A percentile compares a stretch with the other conserved stretches of the same genome.
Conservation (phyloP, 2,329 filamentous ascomycete species). For the Myriosclerotinia duriaeana region DNA sequence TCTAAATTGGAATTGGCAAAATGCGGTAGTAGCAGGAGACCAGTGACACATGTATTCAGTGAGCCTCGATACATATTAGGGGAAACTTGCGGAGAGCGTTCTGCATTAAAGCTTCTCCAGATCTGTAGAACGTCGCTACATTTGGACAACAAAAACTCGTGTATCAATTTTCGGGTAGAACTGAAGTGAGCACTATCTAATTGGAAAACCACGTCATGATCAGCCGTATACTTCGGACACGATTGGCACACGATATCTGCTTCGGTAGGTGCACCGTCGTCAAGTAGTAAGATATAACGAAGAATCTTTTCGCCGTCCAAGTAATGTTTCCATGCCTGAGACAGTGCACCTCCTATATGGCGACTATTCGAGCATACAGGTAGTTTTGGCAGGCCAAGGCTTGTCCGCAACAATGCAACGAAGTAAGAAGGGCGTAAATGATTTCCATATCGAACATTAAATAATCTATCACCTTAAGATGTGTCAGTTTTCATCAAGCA, state of each 20-base stretch:
- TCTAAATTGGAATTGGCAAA: conserved; percentile 28
- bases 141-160: conserved; percentile 39
- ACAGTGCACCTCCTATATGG: conserved; percentile 35
- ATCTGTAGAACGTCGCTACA: conserved; percentile 33
- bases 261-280: conserved; percentile 29
- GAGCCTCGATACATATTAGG: conserved; percentile 36
- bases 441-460: conserved; percentile 62
- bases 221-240: conserved; percentile 30
- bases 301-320: conserved; percentile 47
- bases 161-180: conserved; percentile 35
- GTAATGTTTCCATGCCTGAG: conserved; percentile 39
- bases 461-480: conserved; percentile 61
- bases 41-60: conserved; percentile 35
- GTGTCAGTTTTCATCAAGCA: conserved; percentile 19
- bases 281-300: conserved; percentile 57
- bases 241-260: conserved; percentile 26
- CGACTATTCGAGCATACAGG: conserved; percentile 19
- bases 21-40: conserved; percentile 34
- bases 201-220: conserved; percentile 24
- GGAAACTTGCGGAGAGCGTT: conserved; percentile 34
- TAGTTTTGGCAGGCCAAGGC: conserved; percentile 54
- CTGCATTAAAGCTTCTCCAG: conserved; percentile 34
- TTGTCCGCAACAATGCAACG: conserved; percentile 66
- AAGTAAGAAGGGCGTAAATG: conserved; percentile 67
- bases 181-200: conserved; percentile 37